Evolutionary conservation across 306 rosid species (phyloP), one percentile per base, ranked within the genome.

Genomic region (Acacia confusa): DNA sequence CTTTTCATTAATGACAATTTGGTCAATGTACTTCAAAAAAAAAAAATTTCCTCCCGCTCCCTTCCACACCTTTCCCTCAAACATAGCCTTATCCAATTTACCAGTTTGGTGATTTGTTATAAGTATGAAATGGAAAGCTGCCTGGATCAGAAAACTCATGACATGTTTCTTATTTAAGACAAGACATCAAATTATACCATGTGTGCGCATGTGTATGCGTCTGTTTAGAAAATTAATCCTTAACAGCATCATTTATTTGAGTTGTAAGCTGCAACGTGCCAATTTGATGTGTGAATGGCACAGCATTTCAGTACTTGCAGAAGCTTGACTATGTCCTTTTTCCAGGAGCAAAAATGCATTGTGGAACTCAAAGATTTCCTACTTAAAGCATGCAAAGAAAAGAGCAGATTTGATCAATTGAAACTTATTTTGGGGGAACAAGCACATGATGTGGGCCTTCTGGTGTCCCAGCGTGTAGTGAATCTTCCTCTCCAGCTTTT

Each of bases 401-500:
- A 86, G 67, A 83, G 75, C 36, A 68, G 66, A 48, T 73, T 27
- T 61, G 91, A 79, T 66, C 81, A 86, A 50, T 84, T 93, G 89
- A 86, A 75, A 79, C 77, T 52, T 58, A 87, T 90, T 80, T 88
- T 92, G 74, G 91, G 82, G 41, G 95, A 89, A 80, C 91, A 93
- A 80, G 83, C 85, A 67, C 82, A 50, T 8, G 52, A 65, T 68
- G 92, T 89, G 0, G 94, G 93, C 75, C 92, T 91, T 78, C 79
- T 95, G 82, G 96, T 95, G 19, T 93, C 97, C 71, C 96, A 93
- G 77, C 90, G 91, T 34, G 89, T 92, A 47, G 83, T 87, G 84
- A 93, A 93, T 87, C 94, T 95, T 75, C 97, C 98, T 30, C 91
- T 86, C 22, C 92, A 90, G 84, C 97, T 95, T 78, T 85, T 92